Conservation (phyloP, 441 rosid species). For the Aquilaria agallochum region DNA sequence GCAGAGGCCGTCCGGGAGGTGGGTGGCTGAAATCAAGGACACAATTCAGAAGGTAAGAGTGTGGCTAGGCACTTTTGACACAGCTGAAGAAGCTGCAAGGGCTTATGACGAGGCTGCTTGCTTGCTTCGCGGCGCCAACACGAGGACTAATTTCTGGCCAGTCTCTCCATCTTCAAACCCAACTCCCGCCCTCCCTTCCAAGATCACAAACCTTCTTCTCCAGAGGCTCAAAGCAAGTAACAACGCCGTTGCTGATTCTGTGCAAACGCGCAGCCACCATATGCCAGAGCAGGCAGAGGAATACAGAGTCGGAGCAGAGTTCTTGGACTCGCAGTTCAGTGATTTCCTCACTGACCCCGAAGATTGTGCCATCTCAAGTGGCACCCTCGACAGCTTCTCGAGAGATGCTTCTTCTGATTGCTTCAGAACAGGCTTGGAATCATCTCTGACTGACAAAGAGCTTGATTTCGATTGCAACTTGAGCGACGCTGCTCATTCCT, state of each 20-base stretch:
- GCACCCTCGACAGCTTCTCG: background rate
- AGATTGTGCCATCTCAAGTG: slow-evolving; percentile 12
- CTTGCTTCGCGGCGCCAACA: slow-evolving; percentile 58
- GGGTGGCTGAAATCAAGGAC: slow-evolving; percentile 56
- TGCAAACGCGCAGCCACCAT: slow-evolving; percentile 10
- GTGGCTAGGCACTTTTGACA: slow-evolving; percentile 49
- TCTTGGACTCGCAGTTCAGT: slow-evolving; percentile 28
- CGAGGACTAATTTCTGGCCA: slow-evolving; percentile 73
- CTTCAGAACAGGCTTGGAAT: slow-evolving; percentile 26
- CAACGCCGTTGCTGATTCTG: slow-evolving; percentile 8
- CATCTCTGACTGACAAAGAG: slow-evolving; percentile 32
- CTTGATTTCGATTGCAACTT: slow-evolving; percentile 18
- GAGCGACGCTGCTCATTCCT: slow-evolving; percentile 26
- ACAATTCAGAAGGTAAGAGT: slow-evolving; percentile 51
- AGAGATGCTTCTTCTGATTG: slow-evolving; percentile 12
- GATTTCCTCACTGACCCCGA: slow-evolving; percentile 45
- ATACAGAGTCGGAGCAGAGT: slow-evolving; percentile 17
- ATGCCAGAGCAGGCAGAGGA: slow-evolving; percentile 22
- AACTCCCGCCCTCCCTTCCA: slow-evolving; percentile 56
- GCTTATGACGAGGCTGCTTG: slow-evolving; percentile 81
- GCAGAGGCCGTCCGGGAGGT: slow-evolving; percentile 47
- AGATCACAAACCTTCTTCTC: slow-evolving; percentile 60
- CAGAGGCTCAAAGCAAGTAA: slow-evolving; percentile 57
- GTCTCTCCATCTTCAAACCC: slow-evolving; percentile 39
- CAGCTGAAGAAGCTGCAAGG: slow-evolving; percentile 53